Evolutionary conservation across 805 yeast species (phyloP).

Genomic region (Suhomyces prunicola): DNA sequence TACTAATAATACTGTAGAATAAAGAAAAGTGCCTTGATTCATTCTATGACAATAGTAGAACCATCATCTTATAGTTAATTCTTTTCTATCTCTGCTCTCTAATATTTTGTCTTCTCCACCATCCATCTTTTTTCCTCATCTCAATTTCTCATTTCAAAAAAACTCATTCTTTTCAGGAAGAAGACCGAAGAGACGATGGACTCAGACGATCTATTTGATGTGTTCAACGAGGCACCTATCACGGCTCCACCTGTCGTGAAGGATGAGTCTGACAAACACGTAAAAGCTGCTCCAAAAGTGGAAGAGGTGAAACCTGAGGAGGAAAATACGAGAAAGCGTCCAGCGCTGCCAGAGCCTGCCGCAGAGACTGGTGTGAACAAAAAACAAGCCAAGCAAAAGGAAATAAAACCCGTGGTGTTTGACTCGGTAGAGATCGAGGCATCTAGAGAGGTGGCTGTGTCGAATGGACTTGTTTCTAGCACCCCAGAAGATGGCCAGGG

Average conservation of each 20-base stretch:
- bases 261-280: constrained; percentile 9
- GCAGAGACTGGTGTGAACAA: constrained; percentile 5
- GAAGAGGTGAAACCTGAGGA: constrained; percentile 27
- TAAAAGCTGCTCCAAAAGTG: not conserved
- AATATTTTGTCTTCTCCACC: not conserved
- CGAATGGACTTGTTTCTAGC: constrained; percentile 59
- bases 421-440: constrained; percentile 89
- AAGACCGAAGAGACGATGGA: constrained; percentile 20
- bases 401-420: constrained; percentile 70
- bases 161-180: not conserved
- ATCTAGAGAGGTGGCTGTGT: constrained; percentile 80
- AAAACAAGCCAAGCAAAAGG: constrained; percentile 20
- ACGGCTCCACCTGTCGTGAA: constrained; percentile 21
- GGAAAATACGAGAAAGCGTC: constrained; percentile 11
- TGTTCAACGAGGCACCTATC: constrained; percentile 55
- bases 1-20: too few species aligned
- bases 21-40: too few species aligned
- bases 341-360: constrained; percentile 2
- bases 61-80: too few species aligned
- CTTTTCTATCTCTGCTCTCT: not conserved
- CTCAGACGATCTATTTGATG: constrained; percentile 59
- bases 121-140: constrained; percentile 1
- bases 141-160: not conserved
- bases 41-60: too few species aligned
- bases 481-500: constrained; percentile 33